Base-by-base conservation (phyloP, 2,329 filamentous ascomycete genomes). In the Sarocladiaceae sp. region DNA sequence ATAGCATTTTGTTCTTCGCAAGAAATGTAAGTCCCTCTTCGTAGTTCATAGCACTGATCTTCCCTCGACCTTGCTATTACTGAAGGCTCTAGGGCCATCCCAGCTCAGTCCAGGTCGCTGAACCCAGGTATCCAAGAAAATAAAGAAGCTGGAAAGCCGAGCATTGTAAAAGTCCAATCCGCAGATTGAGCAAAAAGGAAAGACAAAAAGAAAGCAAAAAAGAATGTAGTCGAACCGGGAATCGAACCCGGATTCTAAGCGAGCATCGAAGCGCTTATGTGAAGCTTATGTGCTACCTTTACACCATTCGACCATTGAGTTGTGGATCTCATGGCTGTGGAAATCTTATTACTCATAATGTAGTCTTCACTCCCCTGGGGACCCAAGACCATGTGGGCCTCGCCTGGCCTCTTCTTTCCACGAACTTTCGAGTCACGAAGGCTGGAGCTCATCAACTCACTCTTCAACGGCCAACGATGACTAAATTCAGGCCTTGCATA, bases 401-500 rank as follows among this genome's bases (percentile, higher is more conserved):
- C 28, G 28, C 26, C 29, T 10, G n/a, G n/a, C n/a, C n/a, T n/a
- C n/a, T n/a, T 44, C 20, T 33, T 48, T 13, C 13, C 26, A 48
- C 44, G n/a, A n/a, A n/a, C n/a, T n/a, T n/a, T n/a, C n/a, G n/a
- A n/a, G n/a, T n/a, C n/a, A n/a, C n/a, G n/a, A 20, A 33, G 8
- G 44, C 26, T 46, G 4, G 6, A 17, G 23, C n/a, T 48, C 44
- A 48, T 48, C 28, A 29, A 31, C 11, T 12, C 44, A 12, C 3
- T 17, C n/a, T 8, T 13, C 11, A 7, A 33, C 44, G 8, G 11
- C 11, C 29, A 47, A 63, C 54, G 55, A 96, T 99, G 94, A 97
- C 94, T 2, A 84, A 86, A 60, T 99, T 99, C 66, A 81, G 94
- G 35, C 94, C 94, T 18, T 99, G 94, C 66, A 97, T 99, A 70